Evolutionary conservation across 225 moss, liverwort and hornwort genomes (phyloP).

Genomic region (Pleurozium schreberi): DNA sequence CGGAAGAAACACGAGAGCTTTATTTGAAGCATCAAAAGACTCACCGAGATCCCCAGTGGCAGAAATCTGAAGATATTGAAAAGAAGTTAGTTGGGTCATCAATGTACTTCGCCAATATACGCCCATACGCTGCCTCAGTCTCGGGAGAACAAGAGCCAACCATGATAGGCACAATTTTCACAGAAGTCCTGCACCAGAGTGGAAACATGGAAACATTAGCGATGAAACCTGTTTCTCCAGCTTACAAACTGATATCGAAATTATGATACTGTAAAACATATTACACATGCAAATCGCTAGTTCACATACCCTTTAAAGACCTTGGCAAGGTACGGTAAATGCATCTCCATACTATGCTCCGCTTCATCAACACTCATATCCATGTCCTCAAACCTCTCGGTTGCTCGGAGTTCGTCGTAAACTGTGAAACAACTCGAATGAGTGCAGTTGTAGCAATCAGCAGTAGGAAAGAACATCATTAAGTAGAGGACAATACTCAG

Average conservation of each 20-base stretch:
- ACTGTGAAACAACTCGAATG: constrained; percentile 33
- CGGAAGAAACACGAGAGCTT: background rate
- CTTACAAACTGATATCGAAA: background rate
- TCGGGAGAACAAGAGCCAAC: constrained; percentile 72
- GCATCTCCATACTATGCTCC: constrained; percentile 99
- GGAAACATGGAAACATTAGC: background rate
- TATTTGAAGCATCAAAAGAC: background rate
- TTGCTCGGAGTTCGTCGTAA: constrained; percentile 78
- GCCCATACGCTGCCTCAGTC: constrained; percentile 63
- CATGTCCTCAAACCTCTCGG: constrained; percentile 83
- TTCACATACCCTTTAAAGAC: constrained; percentile 64
- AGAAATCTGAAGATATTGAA: constrained; percentile 91
- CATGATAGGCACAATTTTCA: constrained; percentile 88
- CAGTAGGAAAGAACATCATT: background rate
- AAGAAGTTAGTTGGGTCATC: constrained; percentile 86
- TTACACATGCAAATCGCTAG: background rate
- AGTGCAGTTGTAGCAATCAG: background rate
- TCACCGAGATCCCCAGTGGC: constrained; percentile 92
- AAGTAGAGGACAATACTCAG: background rate
- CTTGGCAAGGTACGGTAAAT: constrained; percentile 85
- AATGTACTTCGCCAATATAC: constrained; percentile 76
- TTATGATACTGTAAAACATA: background rate
- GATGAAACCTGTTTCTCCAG: background rate
- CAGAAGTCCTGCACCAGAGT: constrained; percentile 35
- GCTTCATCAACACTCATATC: constrained; percentile 79